Evolutionary conservation across 2,329 filamentous ascomycete species (phyloP), one percentile per base, ranked within the genome.

Genomic region (Cryoendolithus antarcticus): DNA sequence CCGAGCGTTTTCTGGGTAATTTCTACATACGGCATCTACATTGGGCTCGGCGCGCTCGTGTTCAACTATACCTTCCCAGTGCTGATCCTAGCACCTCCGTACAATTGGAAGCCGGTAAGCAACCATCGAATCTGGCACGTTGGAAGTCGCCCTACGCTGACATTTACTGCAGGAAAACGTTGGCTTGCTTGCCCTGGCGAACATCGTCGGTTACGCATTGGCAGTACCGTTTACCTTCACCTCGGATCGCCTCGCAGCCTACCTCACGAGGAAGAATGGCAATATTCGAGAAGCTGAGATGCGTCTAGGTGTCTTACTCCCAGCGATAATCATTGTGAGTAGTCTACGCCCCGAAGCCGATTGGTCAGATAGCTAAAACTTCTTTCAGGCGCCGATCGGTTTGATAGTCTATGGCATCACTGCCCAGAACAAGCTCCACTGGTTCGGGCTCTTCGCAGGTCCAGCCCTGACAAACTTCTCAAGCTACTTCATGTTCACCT

Each of bases 41-140:
- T 62, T 37, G 59, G 59, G 7, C 53, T 61, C 6, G 59, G 58
- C 32, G 58, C 58, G 0, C 46, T 62, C 2, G 54, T 57, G 4
- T 62, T 62, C 52, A 62, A 62, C 42, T 62, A 58, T 47, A 61
- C 58, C 9, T 61, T 61, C 44, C 57, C 58, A 2, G 43, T 57
- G 34, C 55, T 54, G 35, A 59, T 59, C 35, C 52, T 57, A 4
- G 47, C 46, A 6, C 53, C 56, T 1, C 58, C 57, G 0, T 60
- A 60, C 43, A 52, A 49, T 24, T 60, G 57, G 58, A 48, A 41
- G 15, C 32, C 40, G 8, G 38, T 36, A 32, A 29, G 29, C n/a
- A 28, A 15, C 21, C 9, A 9, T 13, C 15, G 3, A 11, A 1
- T 27, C 13, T 24, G 24, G 13, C 27, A 8, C n/a, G 7, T 6